Percentiles rank a stretch among this genome's conserved stretches.
phyloP scores from a whole-genome alignment of 148 eudicot species.

The Vaccinium myrtillus region DNA sequence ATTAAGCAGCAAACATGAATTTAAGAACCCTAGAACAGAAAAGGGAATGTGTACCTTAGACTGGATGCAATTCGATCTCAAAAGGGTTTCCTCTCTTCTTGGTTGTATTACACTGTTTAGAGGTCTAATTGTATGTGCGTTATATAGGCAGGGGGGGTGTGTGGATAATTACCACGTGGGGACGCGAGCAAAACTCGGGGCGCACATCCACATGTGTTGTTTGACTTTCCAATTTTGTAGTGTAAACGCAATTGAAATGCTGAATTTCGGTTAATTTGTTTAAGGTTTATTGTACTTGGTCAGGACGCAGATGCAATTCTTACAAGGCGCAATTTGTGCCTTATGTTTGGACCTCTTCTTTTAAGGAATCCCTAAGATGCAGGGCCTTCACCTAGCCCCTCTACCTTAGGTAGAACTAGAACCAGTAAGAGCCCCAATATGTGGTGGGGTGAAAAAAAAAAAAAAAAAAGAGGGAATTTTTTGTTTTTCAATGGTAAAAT shows the following conservation, averaged over 20 bases:
- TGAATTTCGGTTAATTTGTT: not conserved
- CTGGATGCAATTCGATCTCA: not conserved
- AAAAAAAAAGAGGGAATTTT: too few relatives aligned
- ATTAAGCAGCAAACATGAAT: not conserved
- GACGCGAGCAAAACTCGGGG: not conserved
- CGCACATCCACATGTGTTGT: not conserved
- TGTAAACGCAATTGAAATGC: not conserved
- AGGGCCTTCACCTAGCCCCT: not conserved
- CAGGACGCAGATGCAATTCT: not conserved
- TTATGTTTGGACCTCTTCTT: not conserved
- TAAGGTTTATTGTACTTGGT: not conserved
- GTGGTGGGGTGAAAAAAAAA: too few relatives aligned
- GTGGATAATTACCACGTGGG: conserved; percentile 2
- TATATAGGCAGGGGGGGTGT: not conserved
- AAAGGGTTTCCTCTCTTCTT: not conserved
- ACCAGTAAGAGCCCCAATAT: not conserved
- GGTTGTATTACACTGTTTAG: not conserved
- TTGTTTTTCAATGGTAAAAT: too few relatives aligned
- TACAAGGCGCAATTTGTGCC: not conserved
- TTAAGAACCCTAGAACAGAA: too few relatives aligned
- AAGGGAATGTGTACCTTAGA: not conserved
- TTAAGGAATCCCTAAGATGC: not conserved
- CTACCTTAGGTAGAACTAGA: not conserved
- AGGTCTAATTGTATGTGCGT: not conserved
- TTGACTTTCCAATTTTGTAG: not conserved